phyloP scores from a whole-genome alignment of 371 early-diverging fungal genomes.

The Syncephalastrum sp. region DNA sequence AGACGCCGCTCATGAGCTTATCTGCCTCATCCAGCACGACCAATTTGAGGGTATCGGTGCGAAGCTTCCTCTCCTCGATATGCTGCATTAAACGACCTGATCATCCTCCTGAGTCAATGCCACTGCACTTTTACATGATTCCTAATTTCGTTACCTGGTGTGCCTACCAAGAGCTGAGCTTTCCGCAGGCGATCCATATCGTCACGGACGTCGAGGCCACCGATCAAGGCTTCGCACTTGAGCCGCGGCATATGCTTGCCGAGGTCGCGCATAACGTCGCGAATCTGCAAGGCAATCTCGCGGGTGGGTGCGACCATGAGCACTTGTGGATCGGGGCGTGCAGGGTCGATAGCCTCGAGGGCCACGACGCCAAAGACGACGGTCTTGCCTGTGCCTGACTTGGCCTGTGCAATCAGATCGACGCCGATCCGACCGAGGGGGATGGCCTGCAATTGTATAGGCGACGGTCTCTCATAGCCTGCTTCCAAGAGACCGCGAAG shows the following conservation, averaged over 20 bases:
- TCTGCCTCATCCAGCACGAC: conserved; percentile 96
- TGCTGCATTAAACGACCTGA: conserved; percentile 80
- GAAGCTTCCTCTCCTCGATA: conserved; percentile 64
- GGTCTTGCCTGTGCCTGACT: conserved; percentile 97
- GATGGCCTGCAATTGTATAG: conserved; percentile 90
- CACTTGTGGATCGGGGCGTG: conserved; percentile 31
- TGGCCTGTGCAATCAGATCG: conserved; percentile 91
- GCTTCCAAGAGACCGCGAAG: conserved; percentile 52
- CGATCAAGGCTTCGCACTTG: conserved; percentile 81
- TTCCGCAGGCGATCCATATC: conserved; percentile 67
- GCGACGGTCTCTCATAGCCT: conserved; percentile 72
- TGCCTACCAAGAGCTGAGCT: conserved; percentile 86
- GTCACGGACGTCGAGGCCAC: conserved; percentile 74
- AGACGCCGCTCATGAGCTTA: conserved; percentile 71
- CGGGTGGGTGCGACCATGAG: conserved; percentile 90
- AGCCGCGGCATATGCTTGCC: conserved; percentile 53
- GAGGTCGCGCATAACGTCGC: conserved; percentile 62
- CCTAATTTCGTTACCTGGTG: conserved; percentile 64
- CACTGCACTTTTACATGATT: too few relatives aligned
- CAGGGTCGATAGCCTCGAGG: conserved; percentile 70
- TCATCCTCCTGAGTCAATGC: too few relatives aligned
- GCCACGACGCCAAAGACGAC: conserved; percentile 92
- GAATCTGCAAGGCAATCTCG: conserved; percentile 91
- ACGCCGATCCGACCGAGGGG: conserved; percentile 75
- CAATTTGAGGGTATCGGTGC: conserved; percentile 68